Evolutionary conservation across 306 rosid species (phyloP), one percentile per base, ranked within the genome.

Genomic region (Trifolium pratense): DNA sequence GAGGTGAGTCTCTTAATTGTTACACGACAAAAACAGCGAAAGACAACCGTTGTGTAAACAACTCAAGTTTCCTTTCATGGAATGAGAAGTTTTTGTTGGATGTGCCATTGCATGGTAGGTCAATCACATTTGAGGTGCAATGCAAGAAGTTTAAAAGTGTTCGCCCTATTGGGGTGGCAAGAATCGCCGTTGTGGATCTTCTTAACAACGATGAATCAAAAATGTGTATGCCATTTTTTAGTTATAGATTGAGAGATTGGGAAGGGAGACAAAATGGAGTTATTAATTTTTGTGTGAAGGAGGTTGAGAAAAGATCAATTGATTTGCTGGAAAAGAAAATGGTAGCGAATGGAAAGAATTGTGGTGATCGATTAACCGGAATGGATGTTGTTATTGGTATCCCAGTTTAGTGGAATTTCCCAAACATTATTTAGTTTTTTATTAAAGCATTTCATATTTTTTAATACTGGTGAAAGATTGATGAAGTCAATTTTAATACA

Each of bases 181-280:
- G 56, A 23, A 75, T 90, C 5, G 85, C 87, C 5, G 36, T 74
- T 5, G 62, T 88, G 1, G 91, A 90, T 13, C 64, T 88, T 9
- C 5, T 58, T 0, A 78, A 77, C 6, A 81, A 37, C 0, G 42
- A 0, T 0, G 49, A 79, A 31, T 79, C 88, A 45, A 84, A 78
- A 15, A 57, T 60, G 13, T 68, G 72, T 66, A 26, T 49, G 78
- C 86, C 72, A 16, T 57, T 75, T 42, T 42, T 85, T 70, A 88
- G 96, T 56, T 90, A 90, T 34, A 58, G 91, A 58, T 46, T 88
- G 70, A 81, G 93, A 71, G 84, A 88, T 14, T 34, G 67, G 18
- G 80, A 74, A 31, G 90, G 96, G 1, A 74, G 61, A 53, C 57
- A 74, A 63, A 90, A 85, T 9, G 93, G 96, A 16, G 74, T 90